Evolutionary conservation across 2,329 filamentous ascomycete genomes (phyloP).

Genomic region (Biscogniauxia mediterranea): DNA sequence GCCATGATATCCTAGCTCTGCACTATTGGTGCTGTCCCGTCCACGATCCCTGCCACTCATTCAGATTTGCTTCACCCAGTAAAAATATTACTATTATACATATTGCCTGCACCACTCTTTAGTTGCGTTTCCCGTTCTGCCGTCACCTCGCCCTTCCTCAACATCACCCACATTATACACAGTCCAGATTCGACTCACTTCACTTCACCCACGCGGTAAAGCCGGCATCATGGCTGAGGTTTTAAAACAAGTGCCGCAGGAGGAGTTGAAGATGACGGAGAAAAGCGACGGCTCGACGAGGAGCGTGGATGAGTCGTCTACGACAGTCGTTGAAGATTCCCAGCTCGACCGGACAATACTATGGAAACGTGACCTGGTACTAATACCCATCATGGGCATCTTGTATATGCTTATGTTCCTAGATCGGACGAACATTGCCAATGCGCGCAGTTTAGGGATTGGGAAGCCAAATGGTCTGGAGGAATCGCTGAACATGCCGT

Average conservation of each 20-base stretch:
- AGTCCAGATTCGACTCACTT: neutral
- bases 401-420: conserved; percentile 31
- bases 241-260: conserved; percentile 8
- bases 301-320: conserved; percentile 7
- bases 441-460: conserved; percentile 37
- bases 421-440: conserved; percentile 39
- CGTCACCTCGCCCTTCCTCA: neutral
- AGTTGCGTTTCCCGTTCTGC: neutral
- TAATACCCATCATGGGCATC: conserved; percentile 29
- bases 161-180: neutral
- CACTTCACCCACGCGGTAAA: neutral
- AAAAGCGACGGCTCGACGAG: conserved; percentile 15
- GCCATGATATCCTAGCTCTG: neutral
- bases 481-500: conserved; percentile 40
- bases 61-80: neutral
- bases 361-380: conserved; percentile 30
- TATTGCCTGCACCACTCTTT: neutral
- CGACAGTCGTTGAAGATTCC: conserved; percentile 10
- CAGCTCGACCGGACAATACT: conserved; percentile 20
- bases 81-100: neutral
- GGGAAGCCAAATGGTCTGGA: conserved; percentile 40
- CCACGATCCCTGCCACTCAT: neutral
- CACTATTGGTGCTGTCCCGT: neutral
- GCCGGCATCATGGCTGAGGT: conserved; percentile 14
- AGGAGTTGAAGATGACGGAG: conserved; percentile 15